phyloP scores from a whole-genome alignment of 1,139 yeast species.

The Saccharomyces hybrid region DNA sequence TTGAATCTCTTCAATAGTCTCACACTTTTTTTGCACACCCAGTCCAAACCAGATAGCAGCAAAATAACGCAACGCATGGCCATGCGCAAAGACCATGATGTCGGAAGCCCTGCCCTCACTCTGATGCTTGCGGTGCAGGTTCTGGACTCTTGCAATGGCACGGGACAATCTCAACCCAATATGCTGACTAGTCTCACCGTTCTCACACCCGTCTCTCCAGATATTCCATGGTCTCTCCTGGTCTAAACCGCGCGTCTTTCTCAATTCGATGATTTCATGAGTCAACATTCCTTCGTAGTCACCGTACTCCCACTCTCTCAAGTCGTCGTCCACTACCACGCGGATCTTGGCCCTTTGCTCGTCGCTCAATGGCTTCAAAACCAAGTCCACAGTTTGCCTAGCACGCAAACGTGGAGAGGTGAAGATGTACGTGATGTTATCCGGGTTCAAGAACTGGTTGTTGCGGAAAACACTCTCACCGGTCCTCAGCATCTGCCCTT shows the following conservation, averaged over 20 bases:
- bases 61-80: slow-evolving; percentile 83
- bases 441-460: slow-evolving; percentile 53
- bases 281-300: slow-evolving; percentile 84
- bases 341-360: slow-evolving; percentile 40
- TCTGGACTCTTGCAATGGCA: slow-evolving; percentile 54
- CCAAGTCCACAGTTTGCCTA: slow-evolving; percentile 55
- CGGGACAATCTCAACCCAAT: slow-evolving; percentile 66
- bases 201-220: slow-evolving; percentile 91
- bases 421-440: slow-evolving; percentile 52
- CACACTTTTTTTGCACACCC: slow-evolving; percentile 29
- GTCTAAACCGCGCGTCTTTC: slow-evolving; percentile 57
- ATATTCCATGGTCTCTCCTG: slow-evolving; percentile 60
- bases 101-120: slow-evolving; percentile 54
- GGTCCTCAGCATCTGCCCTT: slow-evolving; percentile 62
- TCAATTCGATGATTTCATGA: slow-evolving; percentile 51
- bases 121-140: slow-evolving; percentile 54
- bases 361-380: slow-evolving; percentile 45
- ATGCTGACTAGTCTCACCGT: slow-evolving; percentile 64
- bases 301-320: slow-evolving; percentile 95
- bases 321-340: slow-evolving; percentile 52
- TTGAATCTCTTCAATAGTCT: slow-evolving; percentile 21
- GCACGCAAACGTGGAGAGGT: slow-evolving; percentile 82
- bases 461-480: slow-evolving; percentile 63
- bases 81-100: slow-evolving; percentile 80
- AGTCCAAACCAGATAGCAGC: slow-evolving; percentile 74